A percentile compares a stretch with the other conserved stretches of the same genome.
Conservation (phyloP, 2,329 filamentous ascomycete genomes). For the Fusarium secorum region DNA sequence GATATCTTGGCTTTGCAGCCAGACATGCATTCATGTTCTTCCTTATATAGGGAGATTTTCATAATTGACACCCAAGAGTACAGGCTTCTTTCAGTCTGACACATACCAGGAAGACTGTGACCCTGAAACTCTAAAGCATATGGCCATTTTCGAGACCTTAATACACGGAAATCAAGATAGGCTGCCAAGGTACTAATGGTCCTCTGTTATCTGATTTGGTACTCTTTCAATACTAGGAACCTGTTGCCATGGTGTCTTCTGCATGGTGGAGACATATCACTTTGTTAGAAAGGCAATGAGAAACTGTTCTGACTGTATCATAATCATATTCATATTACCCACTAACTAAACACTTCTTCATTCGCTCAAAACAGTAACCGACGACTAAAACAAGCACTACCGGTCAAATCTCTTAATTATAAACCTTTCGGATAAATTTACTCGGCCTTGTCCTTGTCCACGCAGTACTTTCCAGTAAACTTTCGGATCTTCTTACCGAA, state of each 20-base stretch:
- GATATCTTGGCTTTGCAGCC: neutral
- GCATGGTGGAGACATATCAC: neutral
- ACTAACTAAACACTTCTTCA: neutral
- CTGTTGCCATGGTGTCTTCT: neutral
- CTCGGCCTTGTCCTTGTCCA: slow-evolving; percentile 14
- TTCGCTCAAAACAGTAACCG: no score
- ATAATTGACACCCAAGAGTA: neutral
- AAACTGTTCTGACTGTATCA: neutral
- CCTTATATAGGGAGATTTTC: fast-evolving
- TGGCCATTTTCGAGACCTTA: neutral
- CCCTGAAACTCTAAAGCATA: fast-evolving
- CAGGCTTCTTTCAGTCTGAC: neutral
- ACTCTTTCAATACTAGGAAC: no score
- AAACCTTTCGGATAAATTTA: neutral
- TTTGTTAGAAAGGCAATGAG: neutral
- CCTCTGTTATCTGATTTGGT: fast-evolving
- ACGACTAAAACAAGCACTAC: no score
- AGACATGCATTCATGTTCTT: fast-evolving
- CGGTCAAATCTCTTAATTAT: fast-evolving
- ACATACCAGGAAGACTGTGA: neutral
- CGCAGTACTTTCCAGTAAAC: neutral
- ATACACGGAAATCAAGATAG: no score
- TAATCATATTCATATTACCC: neutral
- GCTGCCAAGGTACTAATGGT: no score
- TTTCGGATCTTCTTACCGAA: slow-evolving; percentile 16